Evolutionary conservation across 1,139 yeast species (phyloP).

Genomic region (Kodamaea ohmeri): DNA sequence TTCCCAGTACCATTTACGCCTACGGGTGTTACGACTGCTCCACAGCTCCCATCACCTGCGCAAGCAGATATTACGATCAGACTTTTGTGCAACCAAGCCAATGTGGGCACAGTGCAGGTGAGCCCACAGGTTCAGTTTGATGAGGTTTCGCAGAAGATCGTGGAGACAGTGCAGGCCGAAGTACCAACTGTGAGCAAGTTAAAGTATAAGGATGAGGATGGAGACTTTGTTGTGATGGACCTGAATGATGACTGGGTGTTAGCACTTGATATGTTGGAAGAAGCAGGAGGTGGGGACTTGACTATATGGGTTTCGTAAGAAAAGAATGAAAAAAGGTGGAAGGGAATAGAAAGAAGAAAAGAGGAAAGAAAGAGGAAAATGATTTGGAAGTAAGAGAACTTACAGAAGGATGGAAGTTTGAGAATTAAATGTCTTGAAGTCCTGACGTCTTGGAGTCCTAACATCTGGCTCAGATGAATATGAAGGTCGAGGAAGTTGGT

Average conservation of each 20-base stretch:
- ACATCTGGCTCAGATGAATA: too few species aligned
- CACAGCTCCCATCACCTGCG: constrained; percentile 2
- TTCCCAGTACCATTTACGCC: constrained; percentile 6
- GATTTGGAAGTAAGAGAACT: background rate
- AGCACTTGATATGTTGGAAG: constrained; percentile 54
- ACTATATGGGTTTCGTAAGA: constrained; percentile 38
- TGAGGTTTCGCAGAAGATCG: constrained; percentile 44
- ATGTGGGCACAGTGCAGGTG: constrained; percentile 36
- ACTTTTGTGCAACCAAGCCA: constrained; percentile 49
- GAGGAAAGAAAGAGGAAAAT: background rate
- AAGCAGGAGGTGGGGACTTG: constrained; percentile 35
- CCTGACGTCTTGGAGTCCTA: too few species aligned
- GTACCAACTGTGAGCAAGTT: constrained; percentile 46
- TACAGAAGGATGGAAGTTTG: too few species aligned
- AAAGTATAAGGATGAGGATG: constrained; percentile 92
- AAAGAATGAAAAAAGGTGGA: background rate
- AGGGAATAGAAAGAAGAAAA: background rate
- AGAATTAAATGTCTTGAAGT: too few species aligned
- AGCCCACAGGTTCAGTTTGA: constrained; percentile 43
- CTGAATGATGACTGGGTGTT: constrained; percentile 73
- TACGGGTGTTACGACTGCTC: background rate
- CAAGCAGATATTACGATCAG: constrained; percentile 35
- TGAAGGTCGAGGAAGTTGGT: too few species aligned
- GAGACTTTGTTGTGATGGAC: constrained; percentile 84
- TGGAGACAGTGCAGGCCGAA: constrained; percentile 33